These are phyloP conservation scores for Dryas integrifolia DNA, from an alignment of 331 rosid species.

Conservation along the genomic window DNA sequence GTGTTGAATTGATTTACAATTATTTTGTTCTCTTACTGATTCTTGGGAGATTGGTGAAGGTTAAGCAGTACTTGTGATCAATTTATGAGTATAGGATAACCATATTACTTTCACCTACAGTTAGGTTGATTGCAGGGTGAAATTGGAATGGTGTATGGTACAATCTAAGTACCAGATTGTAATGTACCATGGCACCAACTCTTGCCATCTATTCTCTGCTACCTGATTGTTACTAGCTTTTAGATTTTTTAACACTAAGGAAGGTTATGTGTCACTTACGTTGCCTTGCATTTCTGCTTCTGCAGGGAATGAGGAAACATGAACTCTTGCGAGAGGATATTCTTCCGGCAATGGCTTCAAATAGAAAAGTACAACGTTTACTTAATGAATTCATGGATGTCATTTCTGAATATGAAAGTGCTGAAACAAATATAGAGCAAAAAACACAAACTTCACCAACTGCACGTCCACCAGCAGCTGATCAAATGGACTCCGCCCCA, in stretches of 20 bases:
- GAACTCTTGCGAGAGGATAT: constrained; percentile 87
- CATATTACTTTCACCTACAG: background rate
- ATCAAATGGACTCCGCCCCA: constrained; percentile 25
- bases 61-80: background rate
- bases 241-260: background rate
- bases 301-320: constrained; percentile 93
- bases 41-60: background rate
- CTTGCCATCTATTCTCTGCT: background rate
- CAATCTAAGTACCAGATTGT: background rate
- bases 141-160: background rate
- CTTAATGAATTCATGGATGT: constrained; percentile 95
- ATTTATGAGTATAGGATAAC: background rate
- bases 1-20: background rate
- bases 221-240: constrained; percentile 5
- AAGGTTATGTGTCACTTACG: background rate
- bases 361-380: constrained; percentile 91
- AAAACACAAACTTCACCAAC: constrained; percentile 27
- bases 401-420: constrained; percentile 64
- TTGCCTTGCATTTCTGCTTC: constrained; percentile 2
- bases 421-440: constrained; percentile 45
- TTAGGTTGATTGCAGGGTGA: background rate
- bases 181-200: background rate
- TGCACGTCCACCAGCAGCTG: constrained; percentile 24
- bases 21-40: background rate
- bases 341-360: constrained; percentile 97